phyloP scores from a whole-genome alignment of 768 basidiomycete genomes.

The Kwoniella europaea region DNA sequence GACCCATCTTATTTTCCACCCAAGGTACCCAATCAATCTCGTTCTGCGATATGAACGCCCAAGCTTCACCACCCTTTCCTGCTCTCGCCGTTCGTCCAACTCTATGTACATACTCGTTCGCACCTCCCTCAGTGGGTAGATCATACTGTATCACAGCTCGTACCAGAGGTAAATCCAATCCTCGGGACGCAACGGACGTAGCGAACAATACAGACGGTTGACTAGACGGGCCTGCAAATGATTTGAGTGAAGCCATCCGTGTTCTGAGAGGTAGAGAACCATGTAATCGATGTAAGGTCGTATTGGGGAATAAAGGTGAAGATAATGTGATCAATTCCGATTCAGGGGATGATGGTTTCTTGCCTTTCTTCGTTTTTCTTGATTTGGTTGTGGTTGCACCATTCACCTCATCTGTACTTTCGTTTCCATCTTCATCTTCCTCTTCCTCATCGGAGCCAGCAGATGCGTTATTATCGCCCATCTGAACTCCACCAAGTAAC shows the following conservation, averaged over 20 bases:
- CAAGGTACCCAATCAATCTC: conserved; percentile 89
- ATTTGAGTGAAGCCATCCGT: conserved; percentile 80
- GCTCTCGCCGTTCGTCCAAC: conserved; percentile 96
- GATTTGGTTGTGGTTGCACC: conserved; percentile 45
- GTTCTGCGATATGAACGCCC: conserved; percentile 85
- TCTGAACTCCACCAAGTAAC: conserved; percentile 72
- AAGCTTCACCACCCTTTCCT: conserved; percentile 92
- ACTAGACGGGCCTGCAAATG: conserved; percentile 66
- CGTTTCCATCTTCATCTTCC: conserved; percentile 40
- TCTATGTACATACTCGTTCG: conserved; percentile 94
- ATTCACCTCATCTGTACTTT: conserved; percentile 45
- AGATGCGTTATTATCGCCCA: conserved; percentile 62
- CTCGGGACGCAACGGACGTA: conserved; percentile 97
- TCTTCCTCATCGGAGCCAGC: conserved; percentile 28
- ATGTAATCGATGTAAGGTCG: conserved; percentile 85
- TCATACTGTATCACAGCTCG: conserved; percentile 95
- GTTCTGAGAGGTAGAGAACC: conserved; percentile 83
- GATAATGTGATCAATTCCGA: conserved; percentile 64
- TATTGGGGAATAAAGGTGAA: conserved; percentile 79
- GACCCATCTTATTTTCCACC: conserved; percentile 82
- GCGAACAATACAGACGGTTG: conserved; percentile 79
- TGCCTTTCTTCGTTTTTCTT: conserved; percentile 56
- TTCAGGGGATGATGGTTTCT: conserved; percentile 23
- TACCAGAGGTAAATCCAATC: conserved; percentile 92
- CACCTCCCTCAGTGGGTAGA: conserved; percentile 94